phyloP scores from a whole-genome alignment of 1,284 basidiomycete genomes.

The Microbotryomycetes sp. region DNA sequence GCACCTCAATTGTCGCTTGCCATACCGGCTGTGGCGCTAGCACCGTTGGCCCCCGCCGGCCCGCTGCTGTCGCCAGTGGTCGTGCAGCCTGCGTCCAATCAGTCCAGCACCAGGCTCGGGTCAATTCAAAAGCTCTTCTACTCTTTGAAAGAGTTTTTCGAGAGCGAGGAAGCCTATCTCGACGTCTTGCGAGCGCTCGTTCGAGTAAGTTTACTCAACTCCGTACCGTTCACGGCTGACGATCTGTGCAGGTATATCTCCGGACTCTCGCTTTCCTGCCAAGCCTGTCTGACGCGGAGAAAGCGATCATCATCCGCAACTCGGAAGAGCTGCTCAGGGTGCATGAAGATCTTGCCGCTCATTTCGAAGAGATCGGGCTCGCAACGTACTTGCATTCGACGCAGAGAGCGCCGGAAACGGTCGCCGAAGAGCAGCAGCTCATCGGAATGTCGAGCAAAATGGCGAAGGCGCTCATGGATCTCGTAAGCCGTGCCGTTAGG shows the following conservation, averaged over 20 bases:
- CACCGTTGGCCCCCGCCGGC: no score
- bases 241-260: slow-evolving; percentile 41
- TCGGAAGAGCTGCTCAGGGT: slow-evolving; percentile 62
- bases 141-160: slow-evolving; percentile 67
- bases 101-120: neutral
- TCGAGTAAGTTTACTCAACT: slow-evolving; percentile 47
- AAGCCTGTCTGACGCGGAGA: slow-evolving; percentile 39
- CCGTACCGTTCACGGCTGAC: slow-evolving; percentile 41
- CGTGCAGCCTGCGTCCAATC: neutral
- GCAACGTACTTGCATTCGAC: slow-evolving; percentile 51
- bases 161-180: slow-evolving; percentile 74
- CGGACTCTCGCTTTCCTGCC: slow-evolving; percentile 44
- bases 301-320: slow-evolving; percentile 55
- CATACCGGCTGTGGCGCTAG: neutral
- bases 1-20: neutral
- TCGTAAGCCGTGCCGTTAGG: slow-evolving; percentile 47
- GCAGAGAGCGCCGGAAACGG: neutral
- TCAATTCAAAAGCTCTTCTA: slow-evolving; percentile 45
- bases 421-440: slow-evolving; percentile 38
- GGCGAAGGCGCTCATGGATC: slow-evolving; percentile 57
- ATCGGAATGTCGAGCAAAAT: slow-evolving; percentile 50
- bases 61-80: neutral
- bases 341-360: slow-evolving; percentile 55
- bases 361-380: slow-evolving; percentile 54
- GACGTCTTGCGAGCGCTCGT: slow-evolving; percentile 67